Conservation (phyloP, 257 asterid species). For the Agastache rugosa region DNA sequence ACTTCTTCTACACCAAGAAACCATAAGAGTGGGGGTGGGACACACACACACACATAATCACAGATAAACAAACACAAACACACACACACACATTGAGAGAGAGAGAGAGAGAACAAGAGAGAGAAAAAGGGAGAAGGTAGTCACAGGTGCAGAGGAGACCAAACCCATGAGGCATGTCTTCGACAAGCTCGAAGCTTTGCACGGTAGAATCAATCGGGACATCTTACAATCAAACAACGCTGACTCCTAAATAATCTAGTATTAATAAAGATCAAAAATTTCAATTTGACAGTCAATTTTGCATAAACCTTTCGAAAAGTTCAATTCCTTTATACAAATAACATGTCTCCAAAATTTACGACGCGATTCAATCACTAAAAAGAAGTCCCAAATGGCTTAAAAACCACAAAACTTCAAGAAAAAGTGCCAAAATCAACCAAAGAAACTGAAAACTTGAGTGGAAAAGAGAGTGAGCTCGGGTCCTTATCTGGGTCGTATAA, state of each 20-base stretch:
- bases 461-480: constrained; percentile 28
- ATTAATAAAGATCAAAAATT: constrained; percentile 6
- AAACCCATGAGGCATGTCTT: constrained; percentile 85
- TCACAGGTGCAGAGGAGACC: constrained; percentile 81
- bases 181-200: constrained; percentile 76
- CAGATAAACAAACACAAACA: background rate
- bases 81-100: too few relatives aligned
- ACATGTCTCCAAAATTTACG: too few relatives aligned
- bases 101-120: too few relatives aligned
- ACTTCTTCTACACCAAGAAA: background rate
- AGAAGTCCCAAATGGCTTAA: background rate
- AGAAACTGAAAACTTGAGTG: constrained; percentile 22
- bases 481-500: background rate
- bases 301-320: constrained; percentile 18
- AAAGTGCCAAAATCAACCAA: constrained; percentile 10
- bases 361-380: too few relatives aligned
- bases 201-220: constrained; percentile 87
- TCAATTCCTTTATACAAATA: constrained; percentile 11
- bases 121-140: constrained; percentile 46
- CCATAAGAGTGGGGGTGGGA: background rate
- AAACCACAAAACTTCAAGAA: constrained; percentile 22
- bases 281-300: background rate
- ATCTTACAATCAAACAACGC: constrained; percentile 55
- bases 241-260: constrained; percentile 42
- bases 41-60: background rate